Evolutionary conservation across 2,329 filamentous ascomycete genomes (phyloP).

Genomic region (Fusarium luffae): DNA sequence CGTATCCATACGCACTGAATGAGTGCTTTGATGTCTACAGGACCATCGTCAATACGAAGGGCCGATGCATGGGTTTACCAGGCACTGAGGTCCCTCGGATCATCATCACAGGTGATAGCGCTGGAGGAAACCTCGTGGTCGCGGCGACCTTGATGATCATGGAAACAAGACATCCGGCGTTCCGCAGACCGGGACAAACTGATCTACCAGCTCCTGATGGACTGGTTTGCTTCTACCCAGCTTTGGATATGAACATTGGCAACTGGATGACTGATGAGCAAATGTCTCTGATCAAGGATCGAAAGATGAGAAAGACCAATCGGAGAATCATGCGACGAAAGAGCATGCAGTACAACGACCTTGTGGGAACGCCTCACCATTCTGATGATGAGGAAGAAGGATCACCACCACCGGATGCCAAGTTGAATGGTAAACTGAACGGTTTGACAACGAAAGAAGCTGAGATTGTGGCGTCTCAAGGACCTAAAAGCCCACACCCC

Average conservation of each 20-base stretch:
- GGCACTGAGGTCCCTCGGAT: constrained; percentile 53
- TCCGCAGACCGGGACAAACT: constrained; percentile 52
- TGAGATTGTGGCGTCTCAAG: constrained; percentile 18
- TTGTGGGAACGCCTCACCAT: constrained; percentile 84
- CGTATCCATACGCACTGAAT: constrained; percentile 61
- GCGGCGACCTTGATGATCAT: constrained; percentile 90
- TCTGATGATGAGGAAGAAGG: constrained; percentile 77
- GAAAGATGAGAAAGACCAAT: constrained; percentile 81
- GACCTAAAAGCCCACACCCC: constrained; percentile 54
- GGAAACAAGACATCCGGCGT: constrained; percentile 69
- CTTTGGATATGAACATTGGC: constrained; percentile 95
- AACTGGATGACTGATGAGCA: constrained; percentile 99
- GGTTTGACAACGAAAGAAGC: constrained; percentile 18
- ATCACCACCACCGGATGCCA: constrained; percentile 25
- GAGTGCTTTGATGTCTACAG: constrained; percentile 62
- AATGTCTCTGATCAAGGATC: constrained; percentile 91
- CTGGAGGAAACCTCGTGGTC: constrained; percentile 63
- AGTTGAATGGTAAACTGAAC: constrained; percentile 1
- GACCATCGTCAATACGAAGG: constrained; percentile 52
- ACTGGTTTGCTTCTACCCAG: constrained; percentile 87
- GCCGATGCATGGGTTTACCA: constrained; percentile 59
- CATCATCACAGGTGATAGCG: constrained; percentile 61
- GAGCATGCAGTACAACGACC: constrained; percentile 85
- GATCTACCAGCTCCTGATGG: constrained; percentile 81
- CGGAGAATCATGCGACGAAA: constrained; percentile 82